Base-by-base conservation (phyloP, 2,329 filamentous ascomycete species). In the Colletotrichum sp. region DNA sequence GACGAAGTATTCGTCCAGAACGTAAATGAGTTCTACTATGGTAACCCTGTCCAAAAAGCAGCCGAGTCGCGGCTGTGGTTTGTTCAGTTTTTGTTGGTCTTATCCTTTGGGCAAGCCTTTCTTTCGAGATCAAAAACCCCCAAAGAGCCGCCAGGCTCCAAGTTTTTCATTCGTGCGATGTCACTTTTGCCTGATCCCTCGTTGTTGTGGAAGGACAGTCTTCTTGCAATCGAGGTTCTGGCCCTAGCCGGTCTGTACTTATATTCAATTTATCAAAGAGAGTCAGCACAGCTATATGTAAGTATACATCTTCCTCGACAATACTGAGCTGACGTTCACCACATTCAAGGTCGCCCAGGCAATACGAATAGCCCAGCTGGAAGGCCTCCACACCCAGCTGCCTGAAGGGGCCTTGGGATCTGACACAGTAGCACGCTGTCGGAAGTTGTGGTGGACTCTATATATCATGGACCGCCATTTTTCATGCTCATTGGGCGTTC, bases 381-480 rank as follows among this genome's bases (percentile, higher is more conserved):
- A 86, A 74, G 85, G 85, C 0, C 30, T 87, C 6, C 85, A 87
- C 43, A 86, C 85, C 1, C 81, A 86, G 24, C 79, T 87, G 1
- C 84, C 85, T 0, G 84, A 85, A 30, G 79, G 80, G 3, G 83
- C 83, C 30, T 80, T 86, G 1, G 83, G 83, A 0, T 52, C 72
- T 8, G 80, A 80, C 16, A 84, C 82, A 0, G 80, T 85, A 1
- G 76, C 78, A 0, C 79, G 80, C 1, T 86, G 84, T 57, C 83
- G 84, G 2, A 82, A 83, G 71, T 77, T 86, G 3, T 87, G 85
- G 85, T 86, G 85, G 84, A 85, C 84, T 0, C 67, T 86, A 6
- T 86, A 86, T 55, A 84, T 84, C 21, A 84, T 85, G 80, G 85
- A 86, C 30, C 80, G 83, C 0, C 83, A 86, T 26, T 84, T 86